A percentile compares a stretch with the other conserved stretches of the same genome.
Conservation (phyloP, 768 basidiomycete genomes). For the Mycena haematopus region DNA sequence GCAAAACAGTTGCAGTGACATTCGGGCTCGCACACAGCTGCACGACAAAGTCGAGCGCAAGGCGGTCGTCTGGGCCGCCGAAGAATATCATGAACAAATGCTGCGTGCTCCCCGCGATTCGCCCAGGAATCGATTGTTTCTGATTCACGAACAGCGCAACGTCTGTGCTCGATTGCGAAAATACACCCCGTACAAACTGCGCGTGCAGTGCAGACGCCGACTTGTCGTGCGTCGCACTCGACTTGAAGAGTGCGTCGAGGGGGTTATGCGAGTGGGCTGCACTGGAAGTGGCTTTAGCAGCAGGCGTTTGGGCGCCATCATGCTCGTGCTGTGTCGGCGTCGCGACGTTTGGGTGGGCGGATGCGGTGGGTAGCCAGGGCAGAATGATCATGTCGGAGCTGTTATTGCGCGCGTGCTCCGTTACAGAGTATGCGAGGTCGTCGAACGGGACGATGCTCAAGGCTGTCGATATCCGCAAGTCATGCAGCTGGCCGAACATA, state of each 20-base stretch:
- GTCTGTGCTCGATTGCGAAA: conserved; percentile 71
- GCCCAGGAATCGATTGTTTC: conserved; percentile 41
- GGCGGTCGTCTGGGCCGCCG: conserved; percentile 92
- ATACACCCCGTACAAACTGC: conserved; percentile 84
- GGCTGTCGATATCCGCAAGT: conserved; percentile 65
- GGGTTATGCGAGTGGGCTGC: conserved; percentile 61
- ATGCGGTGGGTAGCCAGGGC: conserved; percentile 69
- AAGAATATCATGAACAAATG: conserved; percentile 91
- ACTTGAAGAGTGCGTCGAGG: conserved; percentile 72
- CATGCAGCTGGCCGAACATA: conserved; percentile 78
- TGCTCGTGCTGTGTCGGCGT: conserved; percentile 11
- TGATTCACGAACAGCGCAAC: conserved; percentile 87
- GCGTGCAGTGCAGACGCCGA: conserved; percentile 69
- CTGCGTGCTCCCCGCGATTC: conserved; percentile 43
- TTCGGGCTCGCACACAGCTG: conserved; percentile 78
- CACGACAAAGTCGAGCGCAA: conserved; percentile 83
- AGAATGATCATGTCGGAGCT: conserved; percentile 79
- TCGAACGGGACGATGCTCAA: conserved; percentile 81
- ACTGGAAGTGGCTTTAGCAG: conserved; percentile 22
- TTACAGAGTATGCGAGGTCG: conserved; percentile 72
- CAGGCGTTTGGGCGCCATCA: conserved; percentile 16
- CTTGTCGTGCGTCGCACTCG: conserved; percentile 42
- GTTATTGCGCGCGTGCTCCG: conserved; percentile 64
- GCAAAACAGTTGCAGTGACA: conserved; percentile 77
- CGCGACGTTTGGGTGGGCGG: conserved; percentile 21